phyloP scores from a whole-genome alignment of 2,329 filamentous ascomycete genomes.

The Leptoxyphium fumago region DNA sequence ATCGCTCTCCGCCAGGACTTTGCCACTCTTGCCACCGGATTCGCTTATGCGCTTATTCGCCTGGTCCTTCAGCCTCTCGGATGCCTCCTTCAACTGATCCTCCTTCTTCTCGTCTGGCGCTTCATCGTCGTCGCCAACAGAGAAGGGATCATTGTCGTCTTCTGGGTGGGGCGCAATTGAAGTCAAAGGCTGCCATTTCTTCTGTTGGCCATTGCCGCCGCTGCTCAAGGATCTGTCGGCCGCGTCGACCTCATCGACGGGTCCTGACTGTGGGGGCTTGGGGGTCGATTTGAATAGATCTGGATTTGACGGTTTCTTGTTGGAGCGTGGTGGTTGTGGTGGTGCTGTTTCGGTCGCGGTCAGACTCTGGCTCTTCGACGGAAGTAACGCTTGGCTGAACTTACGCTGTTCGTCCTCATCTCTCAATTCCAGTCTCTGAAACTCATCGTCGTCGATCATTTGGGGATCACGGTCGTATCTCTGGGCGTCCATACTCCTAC shows the following conservation, averaged over 20 bases:
- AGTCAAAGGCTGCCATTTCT: slow-evolving; percentile 95
- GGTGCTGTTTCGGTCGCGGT: slow-evolving; percentile 28
- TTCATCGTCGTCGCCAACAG: slow-evolving; percentile 88
- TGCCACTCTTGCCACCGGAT: slow-evolving; percentile 22
- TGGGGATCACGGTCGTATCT: slow-evolving; percentile 91
- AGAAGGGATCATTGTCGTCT: slow-evolving; percentile 88
- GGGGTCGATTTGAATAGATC: slow-evolving; percentile 63
- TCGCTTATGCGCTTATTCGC: slow-evolving; percentile 41
- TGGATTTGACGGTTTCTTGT: slow-evolving; percentile 57
- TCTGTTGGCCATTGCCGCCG: slow-evolving; percentile 44
- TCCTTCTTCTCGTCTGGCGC: slow-evolving; percentile 49
- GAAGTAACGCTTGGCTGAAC: neutral
- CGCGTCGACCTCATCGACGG: slow-evolving; percentile 65
- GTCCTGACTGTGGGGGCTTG: slow-evolving; percentile 39
- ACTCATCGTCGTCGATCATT: slow-evolving; percentile 70
- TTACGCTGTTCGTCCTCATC: slow-evolving; percentile 41
- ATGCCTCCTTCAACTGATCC: slow-evolving; percentile 40
- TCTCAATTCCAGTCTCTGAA: slow-evolving; percentile 49
- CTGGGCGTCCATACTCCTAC: slow-evolving; percentile 71
- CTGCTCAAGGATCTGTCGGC: slow-evolving; percentile 42
- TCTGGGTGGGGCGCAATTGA: slow-evolving; percentile 73
- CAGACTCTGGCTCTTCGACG: neutral
- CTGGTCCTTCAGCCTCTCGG: slow-evolving; percentile 34
- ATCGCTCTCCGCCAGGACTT: slow-evolving; percentile 23
- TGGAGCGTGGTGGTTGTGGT: slow-evolving; percentile 28